These are phyloP conservation scores for Viola pubescens DNA, from an alignment of 441 rosid species.

Conservation along the genomic window DNA sequence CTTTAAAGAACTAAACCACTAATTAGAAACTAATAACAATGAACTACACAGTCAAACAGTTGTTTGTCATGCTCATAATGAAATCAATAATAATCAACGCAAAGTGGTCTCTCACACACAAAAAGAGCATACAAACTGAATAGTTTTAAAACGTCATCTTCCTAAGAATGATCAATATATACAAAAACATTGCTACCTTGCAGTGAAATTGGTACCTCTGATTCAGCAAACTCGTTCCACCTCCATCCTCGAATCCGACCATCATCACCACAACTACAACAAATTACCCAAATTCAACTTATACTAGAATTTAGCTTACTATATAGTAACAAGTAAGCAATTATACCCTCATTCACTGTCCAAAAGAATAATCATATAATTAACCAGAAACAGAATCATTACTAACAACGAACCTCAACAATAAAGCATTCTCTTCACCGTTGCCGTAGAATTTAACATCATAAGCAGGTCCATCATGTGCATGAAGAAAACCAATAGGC, in stretches of 20 bases:
- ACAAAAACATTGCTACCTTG: conserved; percentile 36
- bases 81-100: not conserved
- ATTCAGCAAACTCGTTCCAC: conserved; percentile 53
- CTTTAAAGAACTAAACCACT: not conserved
- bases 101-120: too few species aligned
- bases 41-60: not conserved
- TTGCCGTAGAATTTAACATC: conserved; percentile 80
- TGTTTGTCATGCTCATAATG: not conserved
- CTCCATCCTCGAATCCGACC: conserved; percentile 87
- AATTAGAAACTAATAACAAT: not conserved
- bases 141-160: not conserved
- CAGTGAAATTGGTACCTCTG: conserved; percentile 30
- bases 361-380: not conserved
- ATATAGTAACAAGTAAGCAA: not conserved
- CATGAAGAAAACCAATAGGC: conserved; percentile 53
- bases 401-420: conserved; percentile 48
- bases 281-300: not conserved
- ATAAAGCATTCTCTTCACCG: conserved; percentile 46
- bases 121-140: too few species aligned
- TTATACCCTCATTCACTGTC: not conserved
- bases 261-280: conserved; percentile 87
- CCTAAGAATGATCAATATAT: too few species aligned
- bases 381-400: not conserved
- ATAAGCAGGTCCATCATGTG: conserved; percentile 82
- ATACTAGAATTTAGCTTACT: not conserved